These are phyloP conservation scores for Boletus insuetus DNA, from an alignment of 768 basidiomycete species.

Conservation along the genomic window DNA sequence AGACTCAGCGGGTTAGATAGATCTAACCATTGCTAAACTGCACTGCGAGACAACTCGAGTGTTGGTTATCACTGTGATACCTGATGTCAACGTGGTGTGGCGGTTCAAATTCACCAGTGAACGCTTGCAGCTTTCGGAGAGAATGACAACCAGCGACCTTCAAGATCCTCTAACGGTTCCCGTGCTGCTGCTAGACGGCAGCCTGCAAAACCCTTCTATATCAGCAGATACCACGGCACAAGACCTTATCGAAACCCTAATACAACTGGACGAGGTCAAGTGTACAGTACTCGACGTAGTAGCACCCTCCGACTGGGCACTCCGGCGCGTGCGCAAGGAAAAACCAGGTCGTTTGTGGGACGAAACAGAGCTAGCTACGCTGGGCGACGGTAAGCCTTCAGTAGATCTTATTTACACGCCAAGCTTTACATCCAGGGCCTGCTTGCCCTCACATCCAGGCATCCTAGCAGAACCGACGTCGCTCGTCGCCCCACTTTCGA, in stretches of 20 bases:
- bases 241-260: constrained; percentile 56
- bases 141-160: constrained; percentile 30
- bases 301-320: constrained; percentile 60
- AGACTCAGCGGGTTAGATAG: background rate
- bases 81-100: constrained; percentile 1
- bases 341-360: constrained; percentile 63
- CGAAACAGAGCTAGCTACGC: constrained; percentile 61
- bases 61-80: background rate
- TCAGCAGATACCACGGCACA: constrained; percentile 50
- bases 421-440: constrained; percentile 11
- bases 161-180: constrained; percentile 50
- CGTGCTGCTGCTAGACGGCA: constrained; percentile 53
- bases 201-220: constrained; percentile 63
- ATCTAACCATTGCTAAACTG: background rate
- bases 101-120: background rate
- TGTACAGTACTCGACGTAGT: constrained; percentile 51
- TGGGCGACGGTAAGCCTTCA: constrained; percentile 57
- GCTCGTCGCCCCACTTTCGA: constrained; percentile 52
- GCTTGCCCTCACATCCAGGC: constrained; percentile 36
- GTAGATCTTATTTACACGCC: background rate
- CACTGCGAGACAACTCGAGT: background rate
- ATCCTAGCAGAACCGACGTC: constrained; percentile 41
- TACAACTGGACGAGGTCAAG: constrained; percentile 46
- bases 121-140: background rate
- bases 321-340: constrained; percentile 63